Conservation (phyloP, 2,329 filamentous ascomycete genomes). For the Nemania serpens region DNA sequence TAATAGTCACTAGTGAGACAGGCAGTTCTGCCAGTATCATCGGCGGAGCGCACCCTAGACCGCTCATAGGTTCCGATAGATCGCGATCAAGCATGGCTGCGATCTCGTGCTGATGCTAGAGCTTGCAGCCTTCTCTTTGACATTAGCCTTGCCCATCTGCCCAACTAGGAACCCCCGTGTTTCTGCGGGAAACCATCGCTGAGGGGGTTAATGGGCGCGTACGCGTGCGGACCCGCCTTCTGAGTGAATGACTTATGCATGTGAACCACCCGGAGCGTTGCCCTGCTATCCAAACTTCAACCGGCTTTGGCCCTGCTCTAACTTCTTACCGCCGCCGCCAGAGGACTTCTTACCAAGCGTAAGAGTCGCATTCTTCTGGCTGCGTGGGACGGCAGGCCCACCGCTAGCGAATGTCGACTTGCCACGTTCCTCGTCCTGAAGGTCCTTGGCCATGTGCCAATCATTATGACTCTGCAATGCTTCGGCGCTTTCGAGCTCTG, state of each 20-base stretch:
- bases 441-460: conserved; percentile 91
- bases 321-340: conserved; percentile 43
- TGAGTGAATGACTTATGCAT: conserved; percentile 20
- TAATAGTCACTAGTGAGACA: conserved; percentile 2
- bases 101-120: conserved; percentile 1
- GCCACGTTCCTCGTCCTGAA: conserved; percentile 69
- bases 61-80: neutral
- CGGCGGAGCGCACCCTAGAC: conserved; percentile 5
- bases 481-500: conserved; percentile 60
- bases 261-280: conserved; percentile 29
- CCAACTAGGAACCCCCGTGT: neutral
- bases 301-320: conserved; percentile 64
- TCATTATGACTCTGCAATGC: conserved; percentile 79
- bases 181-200: conserved; percentile 7
- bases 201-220: conserved; percentile 1
- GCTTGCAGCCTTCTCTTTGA: conserved; percentile 13
- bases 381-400: conserved; percentile 41
- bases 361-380: conserved; percentile 44
- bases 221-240: conserved; percentile 6
- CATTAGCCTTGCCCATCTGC: conserved; percentile 12
- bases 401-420: conserved; percentile 49
- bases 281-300: conserved; percentile 59
- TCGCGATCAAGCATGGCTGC: conserved; percentile 14
- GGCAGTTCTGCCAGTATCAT: conserved; percentile 9
- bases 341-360: conserved; percentile 46